Evolutionary conservation across 345 rosid genomes (phyloP).

Genomic region (thale cress (Arabidopsis thaliana)): TAIR10.1 NC_003070.9:30406001-30406500

Average conservation of each 20-base stretch:
- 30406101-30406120: conserved; percentile 88
- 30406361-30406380: conserved; percentile 94
- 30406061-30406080: conserved; percentile 72
- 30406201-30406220: neutral
- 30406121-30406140: conserved; percentile 65
- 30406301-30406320: conserved; percentile 18
- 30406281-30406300: conserved; percentile 6
- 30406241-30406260: conserved; percentile 18
- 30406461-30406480: conserved; percentile 97
- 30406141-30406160: conserved; percentile 4
- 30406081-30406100: conserved; percentile 78
- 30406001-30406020: conserved; percentile 83
- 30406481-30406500: conserved; percentile 86
- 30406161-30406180: neutral
- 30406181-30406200: neutral
- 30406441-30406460: conserved; percentile 87
- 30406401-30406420: conserved; percentile 87
- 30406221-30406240: conserved; percentile 1
- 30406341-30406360: conserved; percentile 68
- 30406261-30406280: neutral
- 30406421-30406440: conserved; percentile 95
- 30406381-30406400: conserved; percentile 92
- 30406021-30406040: conserved; percentile 95
- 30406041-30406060: conserved; percentile 85
- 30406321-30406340: conserved; percentile 12